Evolutionary conservation across 257 asterid species (phyloP), one percentile per base, ranked within the genome.

Genomic region (Ballota nigra): DNA sequence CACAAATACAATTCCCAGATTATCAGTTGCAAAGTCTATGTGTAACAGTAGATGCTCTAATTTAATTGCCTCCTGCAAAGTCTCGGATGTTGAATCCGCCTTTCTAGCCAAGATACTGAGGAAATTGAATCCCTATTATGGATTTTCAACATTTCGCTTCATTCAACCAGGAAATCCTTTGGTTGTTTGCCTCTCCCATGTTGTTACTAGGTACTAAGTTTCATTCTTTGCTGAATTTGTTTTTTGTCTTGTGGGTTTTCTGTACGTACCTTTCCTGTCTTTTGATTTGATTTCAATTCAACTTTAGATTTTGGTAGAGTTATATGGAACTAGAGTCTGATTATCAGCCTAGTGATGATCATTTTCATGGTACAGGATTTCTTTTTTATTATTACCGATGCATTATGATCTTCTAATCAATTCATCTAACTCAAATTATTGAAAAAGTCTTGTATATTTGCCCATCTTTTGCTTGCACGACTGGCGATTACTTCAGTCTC

Each of bases 111-210:
- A 66, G 63, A 16, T 75, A 53, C 76, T 58, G 65, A 76, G 78
- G 77, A 79, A 77, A 60, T 36, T 76, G 73, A 72, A 75, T 76
- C 80, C 83, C 4, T 68, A 65, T 70, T 72, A 65, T 74, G 80
- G 78, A 16, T 38, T 72, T 61, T 71, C 75, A 8, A 38, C 70
- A 24, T 66, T 74, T 74, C 58, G 55, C 2, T 63, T 72, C 65
- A 59, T 73, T 24, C 82, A 61, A 41, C 80, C 60, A 51, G 60
- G 67, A 38, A 69, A 16, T 28, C 79, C 83, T 59, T 51, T 70
- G 72, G 64, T 70, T 60, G 76, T 70, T 70, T 74, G 68, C 74
- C 34, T 64, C 66, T 71, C 87, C 47, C 66, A 24, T 57, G 57
- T 74, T 63, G 71, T 71, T 70, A 62, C 83, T 71, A 77, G 83